Percentiles rank a stretch among this genome's conserved stretches.
Conservation (phyloP, 1,284 basidiomycete species). For the Cryptococcus floricola region DNA sequence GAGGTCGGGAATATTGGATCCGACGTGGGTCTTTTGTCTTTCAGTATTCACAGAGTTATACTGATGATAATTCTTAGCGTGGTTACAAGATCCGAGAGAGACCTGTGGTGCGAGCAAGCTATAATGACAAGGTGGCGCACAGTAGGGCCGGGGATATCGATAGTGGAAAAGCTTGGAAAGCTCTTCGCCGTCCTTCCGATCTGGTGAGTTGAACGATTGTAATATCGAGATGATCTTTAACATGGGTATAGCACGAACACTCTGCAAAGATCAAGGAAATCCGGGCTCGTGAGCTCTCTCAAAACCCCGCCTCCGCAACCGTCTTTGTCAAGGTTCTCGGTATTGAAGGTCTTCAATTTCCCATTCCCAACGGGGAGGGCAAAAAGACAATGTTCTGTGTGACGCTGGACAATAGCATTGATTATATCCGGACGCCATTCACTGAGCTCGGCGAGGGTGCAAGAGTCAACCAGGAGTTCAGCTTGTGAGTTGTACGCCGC, state of each 20-base stretch:
- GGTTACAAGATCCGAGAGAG: constrained; percentile 64
- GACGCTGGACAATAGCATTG: constrained; percentile 92
- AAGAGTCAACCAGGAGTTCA: constrained; percentile 86
- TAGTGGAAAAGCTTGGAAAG: constrained; percentile 78
- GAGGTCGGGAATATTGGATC: constrained; percentile 40
- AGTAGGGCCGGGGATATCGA: constrained; percentile 70
- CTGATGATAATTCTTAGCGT: constrained; percentile 38
- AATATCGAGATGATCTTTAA: neutral
- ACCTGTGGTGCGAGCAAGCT: constrained; percentile 73
- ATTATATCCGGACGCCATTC: constrained; percentile 90
- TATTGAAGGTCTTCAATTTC: constrained; percentile 67
- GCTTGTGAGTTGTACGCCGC: constrained; percentile 61
- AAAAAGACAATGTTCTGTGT: constrained; percentile 67
- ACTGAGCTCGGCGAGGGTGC: constrained; percentile 61
- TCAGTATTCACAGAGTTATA: neutral
- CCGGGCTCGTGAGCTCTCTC: constrained; percentile 59
- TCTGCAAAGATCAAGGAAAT: constrained; percentile 80
- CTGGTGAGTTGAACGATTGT: constrained; percentile 58
- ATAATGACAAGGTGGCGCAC: constrained; percentile 62
- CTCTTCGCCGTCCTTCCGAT: constrained; percentile 82
- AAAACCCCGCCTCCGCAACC: constrained; percentile 78
- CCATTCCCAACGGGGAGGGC: constrained; percentile 62
- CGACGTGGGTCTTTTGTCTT: constrained; percentile 26
- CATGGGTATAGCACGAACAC: constrained; percentile 72
- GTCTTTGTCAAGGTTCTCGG: constrained; percentile 90